Percentiles rank a stretch among this genome's conserved stretches.
Evolutionary conservation across 441 rosid species (phyloP).

Genomic region (Eruca vesicaria): DNA sequence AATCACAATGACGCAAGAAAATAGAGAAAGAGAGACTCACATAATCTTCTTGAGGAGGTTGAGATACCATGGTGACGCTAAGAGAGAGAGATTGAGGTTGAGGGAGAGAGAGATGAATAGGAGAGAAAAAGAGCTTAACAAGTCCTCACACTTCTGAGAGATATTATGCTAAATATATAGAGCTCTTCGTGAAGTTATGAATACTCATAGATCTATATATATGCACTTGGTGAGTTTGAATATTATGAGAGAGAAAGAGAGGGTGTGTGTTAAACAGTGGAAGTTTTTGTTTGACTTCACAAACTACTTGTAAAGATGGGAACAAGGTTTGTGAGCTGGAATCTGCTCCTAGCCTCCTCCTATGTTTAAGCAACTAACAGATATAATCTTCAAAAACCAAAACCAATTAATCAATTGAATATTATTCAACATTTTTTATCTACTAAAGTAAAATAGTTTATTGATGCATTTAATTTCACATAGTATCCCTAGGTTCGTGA

Average conservation of each 20-base stretch:
- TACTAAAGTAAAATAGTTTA: not conserved
- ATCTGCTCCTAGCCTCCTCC: conserved; percentile 2
- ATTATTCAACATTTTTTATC: not conserved
- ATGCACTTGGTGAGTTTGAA: conserved; percentile 10
- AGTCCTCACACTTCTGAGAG: conserved; percentile 14
- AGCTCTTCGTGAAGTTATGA: conserved; percentile 5
- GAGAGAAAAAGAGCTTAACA: conserved; percentile 8
- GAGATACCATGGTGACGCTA: conserved; percentile 25
- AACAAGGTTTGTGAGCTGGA: conserved; percentile 25
- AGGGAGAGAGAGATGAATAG: not conserved
- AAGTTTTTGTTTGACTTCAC: conserved; percentile 36
- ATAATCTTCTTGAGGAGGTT: conserved; percentile 25
- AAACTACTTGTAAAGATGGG: conserved; percentile 33
- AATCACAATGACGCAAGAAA: not conserved
- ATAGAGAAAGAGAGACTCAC: conserved; percentile 15
- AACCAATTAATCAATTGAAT: not conserved
- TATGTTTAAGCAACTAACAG: conserved; percentile 5
- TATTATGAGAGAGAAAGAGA: conserved; percentile 9
- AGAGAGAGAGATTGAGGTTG: not conserved
- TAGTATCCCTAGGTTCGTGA: not conserved
- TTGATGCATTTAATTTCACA: not conserved
- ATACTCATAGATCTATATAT: not conserved
- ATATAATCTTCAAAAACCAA: not conserved
- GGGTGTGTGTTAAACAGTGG: not conserved
- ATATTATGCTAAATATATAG: conserved; percentile 17